Evolutionary conservation across 441 rosid species (phyloP).

Genomic region (Viola pubescens): DNA sequence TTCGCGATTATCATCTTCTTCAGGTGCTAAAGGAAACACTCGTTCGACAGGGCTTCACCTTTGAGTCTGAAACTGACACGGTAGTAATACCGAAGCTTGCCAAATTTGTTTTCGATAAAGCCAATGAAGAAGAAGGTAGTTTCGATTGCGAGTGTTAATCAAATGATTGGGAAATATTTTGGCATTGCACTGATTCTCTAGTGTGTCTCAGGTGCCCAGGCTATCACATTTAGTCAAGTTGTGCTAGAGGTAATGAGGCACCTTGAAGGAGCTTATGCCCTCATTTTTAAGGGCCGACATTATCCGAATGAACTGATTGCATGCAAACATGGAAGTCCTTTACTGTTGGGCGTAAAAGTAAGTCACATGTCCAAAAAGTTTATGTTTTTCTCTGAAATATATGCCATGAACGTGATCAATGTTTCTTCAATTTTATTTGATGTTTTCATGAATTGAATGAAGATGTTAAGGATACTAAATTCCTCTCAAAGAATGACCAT

Average conservation of each 20-base stretch:
- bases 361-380: too few relatives aligned
- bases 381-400: too few relatives aligned
- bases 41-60: slow-evolving; percentile 73
- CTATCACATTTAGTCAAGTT: slow-evolving; percentile 79
- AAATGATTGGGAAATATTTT: slow-evolving; percentile 8
- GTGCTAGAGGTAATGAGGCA: slow-evolving; percentile 95
- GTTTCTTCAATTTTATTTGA: too few relatives aligned
- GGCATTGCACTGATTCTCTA: not conserved
- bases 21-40: slow-evolving; percentile 76
- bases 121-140: slow-evolving; percentile 66
- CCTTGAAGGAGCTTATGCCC: slow-evolving; percentile 99
- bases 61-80: slow-evolving; percentile 87
- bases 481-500: slow-evolving; percentile 48
- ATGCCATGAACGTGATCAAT: too few relatives aligned
- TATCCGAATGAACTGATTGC: slow-evolving; percentile 95
- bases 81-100: slow-evolving; percentile 97
- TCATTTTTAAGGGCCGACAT: slow-evolving; percentile 82
- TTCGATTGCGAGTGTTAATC: slow-evolving; percentile 3
- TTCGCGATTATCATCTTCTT: slow-evolving; percentile 7
- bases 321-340: slow-evolving; percentile 94
- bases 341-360: slow-evolving; percentile 94
- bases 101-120: slow-evolving; percentile 79
- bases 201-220: slow-evolving; percentile 49
- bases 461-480: slow-evolving; percentile 61
- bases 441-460: slow-evolving; percentile 45